A percentile compares a stretch with the other conserved stretches of the same genome.
Evolutionary conservation across 2,329 filamentous ascomycete genomes (phyloP).

Genomic region (Stromatinia cepivora): DNA sequence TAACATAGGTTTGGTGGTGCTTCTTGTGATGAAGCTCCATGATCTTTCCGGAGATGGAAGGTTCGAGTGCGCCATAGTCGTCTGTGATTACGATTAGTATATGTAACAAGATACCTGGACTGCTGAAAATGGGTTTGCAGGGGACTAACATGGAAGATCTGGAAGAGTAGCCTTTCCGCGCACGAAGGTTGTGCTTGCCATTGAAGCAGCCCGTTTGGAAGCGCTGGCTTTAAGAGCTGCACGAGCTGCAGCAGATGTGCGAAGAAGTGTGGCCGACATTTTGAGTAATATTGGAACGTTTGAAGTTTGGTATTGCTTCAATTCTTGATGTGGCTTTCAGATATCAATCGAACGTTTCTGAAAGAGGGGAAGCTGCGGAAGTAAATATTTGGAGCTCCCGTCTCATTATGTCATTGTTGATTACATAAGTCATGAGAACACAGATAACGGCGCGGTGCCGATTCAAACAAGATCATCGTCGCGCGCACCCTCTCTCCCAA

Average conservation of each 20-base stretch:
- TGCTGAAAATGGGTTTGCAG: not conserved
- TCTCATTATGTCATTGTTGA: constrained; percentile 18
- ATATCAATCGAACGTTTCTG: constrained; percentile 18
- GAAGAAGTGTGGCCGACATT: constrained; percentile 78
- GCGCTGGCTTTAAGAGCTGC: constrained; percentile 69
- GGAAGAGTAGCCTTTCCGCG: constrained; percentile 91
- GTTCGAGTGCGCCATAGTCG: constrained; percentile 94
- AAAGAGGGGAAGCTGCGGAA: constrained; percentile 7
- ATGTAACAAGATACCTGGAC: not conserved
- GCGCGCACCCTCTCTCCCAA: not conserved
- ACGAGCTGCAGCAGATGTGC: constrained; percentile 66
- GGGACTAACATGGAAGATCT: constrained; percentile 70
- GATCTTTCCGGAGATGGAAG: constrained; percentile 79
- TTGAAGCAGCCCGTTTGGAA: constrained; percentile 61
- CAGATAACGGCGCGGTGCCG: not conserved
- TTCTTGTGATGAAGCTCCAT: constrained; percentile 96
- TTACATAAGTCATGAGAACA: constrained; percentile 9
- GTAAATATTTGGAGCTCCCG: constrained; percentile 19
- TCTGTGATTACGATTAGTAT: constrained; percentile 53
- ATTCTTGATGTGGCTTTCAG: constrained; percentile 17
- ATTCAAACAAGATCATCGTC: not conserved
- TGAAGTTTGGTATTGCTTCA: constrained; percentile 25
- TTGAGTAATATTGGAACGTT: constrained; percentile 31
- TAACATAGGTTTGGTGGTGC: constrained; percentile 94
- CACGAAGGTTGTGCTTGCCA: constrained; percentile 74